Evolutionary conservation across 2,329 filamentous ascomycete genomes (phyloP), one percentile per base, ranked within the genome.

Genomic region (Cercospora sojina): DNA sequence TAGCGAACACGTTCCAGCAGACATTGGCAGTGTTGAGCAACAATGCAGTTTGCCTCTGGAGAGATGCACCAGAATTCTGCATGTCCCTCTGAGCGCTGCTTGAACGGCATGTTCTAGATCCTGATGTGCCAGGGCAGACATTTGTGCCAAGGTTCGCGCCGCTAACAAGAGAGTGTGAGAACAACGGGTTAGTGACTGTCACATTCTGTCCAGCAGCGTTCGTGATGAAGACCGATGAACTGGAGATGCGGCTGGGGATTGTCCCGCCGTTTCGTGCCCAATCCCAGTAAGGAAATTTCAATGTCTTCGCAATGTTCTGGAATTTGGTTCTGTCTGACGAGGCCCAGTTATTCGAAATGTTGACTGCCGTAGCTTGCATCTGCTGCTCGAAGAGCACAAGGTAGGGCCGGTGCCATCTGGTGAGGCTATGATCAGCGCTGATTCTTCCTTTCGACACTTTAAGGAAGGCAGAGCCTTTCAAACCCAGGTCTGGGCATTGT

Each of bases 241-340:
- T 62, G 56, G 43, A 72, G 27, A 77, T 62, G 31, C 72, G 59
- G 7, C 56, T 43, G 1, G 76, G 76, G 7, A 78, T 61, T 13
- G 62, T 59, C 18, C 67, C 59, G 13, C 72, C 69, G 18, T 58
- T 66, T 13, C 67, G 67, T 31, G 71, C 72, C 73, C 73, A 75
- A 61, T 75, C 73, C 72, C 72, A 75, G 69, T 72, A 75, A 4
- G 73, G 73, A 18, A 70, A 67, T 29, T 73, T 67, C 56, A 77
- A 68, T 13, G 67, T 72, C 10, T 66, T 49, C 6, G 71, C 71
- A 62, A 60, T 64, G 18, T 51, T 60, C 25, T 73, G 66, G 64
- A 69, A 76, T 4, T 62, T 63, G 7, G 56, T 53, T 41, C 60
- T 64, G n/a, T 32, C 41, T 18, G 55, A 53, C 16, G 43, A 61